These are phyloP conservation scores for Chrysanthemum makinoi DNA, from an alignment of 129 eudicot genomes.

Conservation along the genomic window DNA sequence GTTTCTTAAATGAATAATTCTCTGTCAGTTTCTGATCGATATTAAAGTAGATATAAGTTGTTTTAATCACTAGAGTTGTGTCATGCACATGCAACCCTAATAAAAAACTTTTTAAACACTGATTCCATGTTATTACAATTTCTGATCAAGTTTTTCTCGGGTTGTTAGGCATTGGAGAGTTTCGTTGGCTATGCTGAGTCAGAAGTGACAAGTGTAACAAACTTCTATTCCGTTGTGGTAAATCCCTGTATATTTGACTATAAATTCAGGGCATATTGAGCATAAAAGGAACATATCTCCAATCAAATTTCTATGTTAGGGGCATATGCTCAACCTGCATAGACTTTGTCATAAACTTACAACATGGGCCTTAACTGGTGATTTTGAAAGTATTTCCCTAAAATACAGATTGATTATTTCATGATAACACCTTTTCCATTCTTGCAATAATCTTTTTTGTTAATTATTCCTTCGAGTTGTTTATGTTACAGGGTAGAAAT, in stretches of 20 bases:
- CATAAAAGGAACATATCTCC: constrained; percentile 14
- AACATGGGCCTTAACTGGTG: background rate
- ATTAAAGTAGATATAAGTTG: too few relatives aligned
- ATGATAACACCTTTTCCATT: background rate
- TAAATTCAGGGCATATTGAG: background rate
- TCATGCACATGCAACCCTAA: constrained; percentile 1
- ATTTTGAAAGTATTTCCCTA: constrained; percentile 4
- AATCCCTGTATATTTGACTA: constrained; percentile 23
- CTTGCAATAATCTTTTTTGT: background rate
- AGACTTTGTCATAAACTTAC: background rate
- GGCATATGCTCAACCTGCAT: background rate
- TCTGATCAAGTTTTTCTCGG: constrained; percentile 20
- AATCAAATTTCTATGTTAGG: constrained; percentile 10
- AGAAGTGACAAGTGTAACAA: constrained; percentile 59
- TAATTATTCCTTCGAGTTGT: background rate
- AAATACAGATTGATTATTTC: constrained; percentile 3
- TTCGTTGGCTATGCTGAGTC: constrained; percentile 67
- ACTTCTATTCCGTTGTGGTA: constrained; percentile 78
- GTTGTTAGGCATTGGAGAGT: constrained; percentile 63
- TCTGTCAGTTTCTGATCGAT: too few relatives aligned
- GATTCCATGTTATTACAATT: constrained; percentile 4
- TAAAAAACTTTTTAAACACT: background rate
- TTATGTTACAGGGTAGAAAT: constrained; percentile 69
- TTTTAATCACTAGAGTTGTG: background rate
- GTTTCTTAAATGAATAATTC: background rate